A percentile compares a stretch with the other conserved stretches of the same genome.
Evolutionary conservation across 148 eudicot genomes (phyloP).

Genomic region (Linanthus parryae): DNA sequence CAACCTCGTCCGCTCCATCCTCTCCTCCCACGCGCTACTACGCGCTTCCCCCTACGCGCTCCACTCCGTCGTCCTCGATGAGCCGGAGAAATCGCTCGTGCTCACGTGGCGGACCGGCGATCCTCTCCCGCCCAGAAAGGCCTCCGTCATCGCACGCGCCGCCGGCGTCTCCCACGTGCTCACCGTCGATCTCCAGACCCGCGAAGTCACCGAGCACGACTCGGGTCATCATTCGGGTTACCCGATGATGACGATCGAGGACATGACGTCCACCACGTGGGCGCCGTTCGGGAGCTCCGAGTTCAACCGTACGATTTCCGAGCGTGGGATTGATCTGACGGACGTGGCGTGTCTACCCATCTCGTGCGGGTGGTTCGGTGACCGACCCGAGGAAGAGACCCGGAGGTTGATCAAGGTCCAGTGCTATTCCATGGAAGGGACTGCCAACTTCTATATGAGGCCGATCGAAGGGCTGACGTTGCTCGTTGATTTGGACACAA

Average conservation of each 20-base stretch:
- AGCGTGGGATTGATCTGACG: constrained; percentile 61
- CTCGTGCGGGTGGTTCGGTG: constrained; percentile 85
- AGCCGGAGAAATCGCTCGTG: constrained; percentile 55
- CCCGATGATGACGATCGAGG: constrained; percentile 91
- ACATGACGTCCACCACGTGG: constrained; percentile 54
- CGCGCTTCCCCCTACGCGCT: constrained; percentile 36
- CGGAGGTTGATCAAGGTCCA: constrained; percentile 76
- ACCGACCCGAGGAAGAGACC: constrained; percentile 60
- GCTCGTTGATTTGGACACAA: constrained; percentile 71
- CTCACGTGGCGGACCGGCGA: constrained; percentile 62
- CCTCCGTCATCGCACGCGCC: constrained; percentile 73
- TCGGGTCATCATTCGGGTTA: constrained; percentile 46
- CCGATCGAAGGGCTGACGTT: constrained; percentile 92
- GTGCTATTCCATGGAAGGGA: constrained; percentile 66
- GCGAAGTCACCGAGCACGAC: constrained; percentile 33
- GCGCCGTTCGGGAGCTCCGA: constrained; percentile 60
- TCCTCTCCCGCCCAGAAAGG: constrained; percentile 52
- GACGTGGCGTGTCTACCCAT: constrained; percentile 87
- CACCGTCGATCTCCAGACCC: constrained; percentile 38
- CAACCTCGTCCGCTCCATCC: constrained; percentile 37
- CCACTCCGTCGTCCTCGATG: constrained; percentile 74
- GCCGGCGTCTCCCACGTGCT: constrained; percentile 40
- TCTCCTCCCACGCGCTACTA: constrained; percentile 47
- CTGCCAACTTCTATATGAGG: constrained; percentile 93
- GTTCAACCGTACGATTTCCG: constrained; percentile 66